Evolutionary conservation across 163 green algal genomes (phyloP).

Genomic region (Scenedesmus sp.): DNA sequence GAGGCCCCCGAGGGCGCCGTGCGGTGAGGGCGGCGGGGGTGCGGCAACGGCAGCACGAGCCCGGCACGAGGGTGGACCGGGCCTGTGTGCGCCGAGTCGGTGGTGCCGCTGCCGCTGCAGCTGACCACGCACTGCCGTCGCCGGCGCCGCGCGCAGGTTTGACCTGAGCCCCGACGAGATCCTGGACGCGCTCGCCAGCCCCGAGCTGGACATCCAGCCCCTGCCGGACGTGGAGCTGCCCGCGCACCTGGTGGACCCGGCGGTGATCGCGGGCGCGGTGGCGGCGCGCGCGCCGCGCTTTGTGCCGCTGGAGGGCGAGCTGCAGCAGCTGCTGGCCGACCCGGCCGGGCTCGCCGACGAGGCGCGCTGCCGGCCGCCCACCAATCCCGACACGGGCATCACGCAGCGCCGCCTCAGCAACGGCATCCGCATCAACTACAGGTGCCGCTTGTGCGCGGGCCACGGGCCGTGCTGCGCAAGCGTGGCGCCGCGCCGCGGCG

Average conservation of each 20-base stretch:
- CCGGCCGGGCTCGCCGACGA: background rate
- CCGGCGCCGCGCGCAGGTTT: conserved; percentile 51
- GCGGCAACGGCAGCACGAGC: no score
- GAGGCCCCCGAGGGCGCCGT: conserved; percentile 81
- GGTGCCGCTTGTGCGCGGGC: conserved; percentile 22
- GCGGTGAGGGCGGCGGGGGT: no score
- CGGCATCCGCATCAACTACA: conserved; percentile 94
- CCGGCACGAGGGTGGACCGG: no score
- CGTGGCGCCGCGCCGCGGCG: no score
- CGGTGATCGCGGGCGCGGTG: conserved; percentile 57
- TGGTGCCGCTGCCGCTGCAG: conserved; percentile 28
- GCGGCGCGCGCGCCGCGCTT: conserved; percentile 63
- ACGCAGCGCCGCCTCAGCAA: conserved; percentile 91
- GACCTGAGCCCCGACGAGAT: conserved; percentile 75
- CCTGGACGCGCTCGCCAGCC: conserved; percentile 54
- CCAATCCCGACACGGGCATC: conserved; percentile 73
- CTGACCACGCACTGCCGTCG: conserved; percentile 35
- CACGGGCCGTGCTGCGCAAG: no score
- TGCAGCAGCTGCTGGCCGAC: conserved; percentile 3
- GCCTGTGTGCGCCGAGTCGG: no score
- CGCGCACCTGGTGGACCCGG: conserved; percentile 75
- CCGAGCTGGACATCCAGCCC: conserved; percentile 68
- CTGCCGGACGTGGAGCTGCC: conserved; percentile 87
- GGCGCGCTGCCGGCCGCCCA: conserved; percentile 13
- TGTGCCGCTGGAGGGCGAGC: conserved; percentile 66